These are phyloP conservation scores for Metschnikowia similis DNA, from an alignment of 805 yeast genomes.

Conservation along the genomic window DNA sequence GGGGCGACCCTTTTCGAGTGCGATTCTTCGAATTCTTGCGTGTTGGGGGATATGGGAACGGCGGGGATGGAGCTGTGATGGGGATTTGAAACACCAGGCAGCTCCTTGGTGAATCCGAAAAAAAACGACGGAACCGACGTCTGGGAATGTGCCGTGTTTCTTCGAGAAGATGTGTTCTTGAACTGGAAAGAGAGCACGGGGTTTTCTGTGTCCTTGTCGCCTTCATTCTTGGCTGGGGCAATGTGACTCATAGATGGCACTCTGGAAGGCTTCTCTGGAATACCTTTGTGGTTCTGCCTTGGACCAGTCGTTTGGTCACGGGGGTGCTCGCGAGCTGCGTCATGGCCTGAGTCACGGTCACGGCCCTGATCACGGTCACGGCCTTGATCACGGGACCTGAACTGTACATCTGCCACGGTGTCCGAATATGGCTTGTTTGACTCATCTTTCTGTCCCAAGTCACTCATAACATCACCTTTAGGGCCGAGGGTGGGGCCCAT, in stretches of 20 bases:
- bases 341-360: background rate
- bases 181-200: slow-evolving; percentile 8
- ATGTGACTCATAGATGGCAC: background rate
- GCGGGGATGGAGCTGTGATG: background rate
- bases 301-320: background rate
- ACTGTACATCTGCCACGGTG: background rate
- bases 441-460: background rate
- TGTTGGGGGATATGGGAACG: slow-evolving; percentile 7
- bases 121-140: slow-evolving; percentile 3
- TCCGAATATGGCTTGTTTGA: background rate
- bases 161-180: slow-evolving; percentile 1
- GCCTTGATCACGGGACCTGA: background rate
- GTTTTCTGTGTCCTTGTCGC: background rate
- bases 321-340: background rate
- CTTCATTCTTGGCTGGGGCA: background rate
- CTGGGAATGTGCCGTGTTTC: slow-evolving; percentile 5
- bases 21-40: slow-evolving; percentile 5
- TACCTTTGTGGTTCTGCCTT: background rate
- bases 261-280: background rate
- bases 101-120: background rate
- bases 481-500: background rate
- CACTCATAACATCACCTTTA: background rate
- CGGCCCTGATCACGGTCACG: background rate
- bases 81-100: background rate
- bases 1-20: background rate